Evolutionary conservation across 2,329 filamentous ascomycete species (phyloP), one percentile per base, ranked within the genome.

Genomic region (Botrytis cinerea): DNA sequence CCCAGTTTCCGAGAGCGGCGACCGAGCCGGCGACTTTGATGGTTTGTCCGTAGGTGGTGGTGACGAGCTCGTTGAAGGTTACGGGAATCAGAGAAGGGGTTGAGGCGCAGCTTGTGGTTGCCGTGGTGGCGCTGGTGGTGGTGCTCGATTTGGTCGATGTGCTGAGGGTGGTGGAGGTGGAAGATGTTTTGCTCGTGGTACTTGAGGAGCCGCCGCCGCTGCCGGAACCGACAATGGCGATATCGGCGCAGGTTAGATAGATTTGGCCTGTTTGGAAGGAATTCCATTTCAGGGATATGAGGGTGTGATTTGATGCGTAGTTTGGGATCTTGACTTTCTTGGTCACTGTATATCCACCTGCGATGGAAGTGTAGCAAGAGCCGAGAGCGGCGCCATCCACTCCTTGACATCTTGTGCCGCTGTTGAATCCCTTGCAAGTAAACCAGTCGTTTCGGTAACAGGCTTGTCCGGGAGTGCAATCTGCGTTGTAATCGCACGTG

Each of bases 11-110:
- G 12, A 94, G 86, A 38, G 86, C 83, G 1, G 84, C 78, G 63
- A 86, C 85, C 71, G 86, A 88, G 28, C 92, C 92, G 0, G 87
- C 85, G 18, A 94, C 81, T 80, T 90, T 92, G 79, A 94, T 85
- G 16, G 86, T 89, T 80, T 93, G 85, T 3, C 91, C 91, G 66
- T 81, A 88, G 4, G 79, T 79, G 0, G 91, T 93, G 0, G 83
- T 84, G 35, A 86, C 88, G 1, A 84, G 79, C 74, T 86, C 87
- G 64, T 88, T 84, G 82, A 93, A 93, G 0, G 88, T 89, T 14
- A 94, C 87, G 0, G 87, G 83, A 8, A 92, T 86, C 0, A 84
- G 83, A 74, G 84, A 82, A 0, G 83, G 51, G 18, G 73, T 80
- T 10, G 80, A 77, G 78, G 85, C 86, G 51, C 80, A 74, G 22